Evolutionary conservation across 805 yeast genomes (phyloP), one percentile per base, ranked within the genome.

Genomic region (Candida parachauliodes): DNA sequence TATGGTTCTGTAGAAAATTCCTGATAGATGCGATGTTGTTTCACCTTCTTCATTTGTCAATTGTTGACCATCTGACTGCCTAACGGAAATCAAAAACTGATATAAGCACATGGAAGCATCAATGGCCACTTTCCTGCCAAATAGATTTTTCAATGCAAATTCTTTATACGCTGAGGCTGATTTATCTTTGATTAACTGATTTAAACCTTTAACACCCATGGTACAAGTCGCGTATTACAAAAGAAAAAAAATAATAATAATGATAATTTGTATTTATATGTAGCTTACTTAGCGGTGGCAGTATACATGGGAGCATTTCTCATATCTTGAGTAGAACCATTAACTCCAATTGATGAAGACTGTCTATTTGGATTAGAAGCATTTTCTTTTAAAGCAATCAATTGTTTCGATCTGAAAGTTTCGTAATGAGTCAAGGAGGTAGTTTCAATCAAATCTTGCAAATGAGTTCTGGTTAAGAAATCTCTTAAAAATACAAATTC

Each of bases 11-110:
- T 93, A 91, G 59, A 93, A 93, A 75, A 93, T 85, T 2, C 99
- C 99, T 83, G 89, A 88, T 41, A 93, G 60, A 59, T 93, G 99
- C 0, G 96, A 85, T 0, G 86, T 68, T 2, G 97, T 91, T 45
- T 88, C 95, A 30, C 99, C 99, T 14, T 77, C 77, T 27, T 86
- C 96, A 45, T 78, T 83, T 17, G 93, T 81, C 53, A 93, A 70
- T 56, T 88, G 95, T 45, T 80, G 88, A n/a, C 99, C 99, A 54
- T 93, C 98, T 40, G 84, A 88, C 50, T 91, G 98, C 55, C 99
- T 76, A 4, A 93, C 98, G 0, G 98, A 97, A 54, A 93, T 89
- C 34, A 93, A 70, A 54, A 91, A 93, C 61, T 93, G 99, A 57
- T 93, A 93, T 28, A 93, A 70, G 48, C 95, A 88, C 98, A 93